Conservation (phyloP, 2,329 filamentous ascomycete species). For the Zalaria sp. region DNA sequence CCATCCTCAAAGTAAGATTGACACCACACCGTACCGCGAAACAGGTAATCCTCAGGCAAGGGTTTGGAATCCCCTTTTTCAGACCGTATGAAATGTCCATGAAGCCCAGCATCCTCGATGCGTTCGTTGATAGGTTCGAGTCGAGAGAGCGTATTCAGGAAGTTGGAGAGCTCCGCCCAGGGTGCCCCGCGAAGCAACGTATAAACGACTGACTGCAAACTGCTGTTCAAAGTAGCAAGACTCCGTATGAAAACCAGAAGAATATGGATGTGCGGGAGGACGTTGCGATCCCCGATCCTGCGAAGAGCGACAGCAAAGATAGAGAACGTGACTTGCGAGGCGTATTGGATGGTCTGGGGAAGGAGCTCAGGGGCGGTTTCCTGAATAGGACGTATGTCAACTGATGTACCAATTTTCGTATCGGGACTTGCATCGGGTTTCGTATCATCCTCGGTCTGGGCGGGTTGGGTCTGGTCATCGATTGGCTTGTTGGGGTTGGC, state of each 20-base stretch:
- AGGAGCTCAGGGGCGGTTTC: neutral
- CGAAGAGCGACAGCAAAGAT: conserved; percentile 27
- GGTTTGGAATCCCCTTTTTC: conserved; percentile 35
- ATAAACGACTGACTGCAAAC: neutral
- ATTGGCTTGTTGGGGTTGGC: neutral
- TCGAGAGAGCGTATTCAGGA: conserved; percentile 38
- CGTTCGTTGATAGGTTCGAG: conserved; percentile 20
- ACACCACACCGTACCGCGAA: conserved; percentile 49
- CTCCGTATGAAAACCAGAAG: conserved; percentile 44
- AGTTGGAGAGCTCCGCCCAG: conserved; percentile 38
- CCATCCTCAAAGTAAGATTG: conserved; percentile 42
- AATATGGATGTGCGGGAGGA: conserved; percentile 49
- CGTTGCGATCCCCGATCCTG: conserved; percentile 19
- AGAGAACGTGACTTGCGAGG: conserved; percentile 1
- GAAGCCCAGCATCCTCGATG: conserved; percentile 19
- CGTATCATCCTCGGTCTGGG: no score
- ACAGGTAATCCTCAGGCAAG: conserved; percentile 54
- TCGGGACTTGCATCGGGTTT: no score
- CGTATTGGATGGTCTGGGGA: neutral
- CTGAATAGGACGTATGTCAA: no score
- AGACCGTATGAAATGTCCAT: conserved; percentile 24
- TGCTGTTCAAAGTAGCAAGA: conserved; percentile 6
- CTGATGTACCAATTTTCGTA: no score
- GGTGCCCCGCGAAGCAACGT: conserved; percentile 29
- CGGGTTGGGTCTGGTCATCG: no score